Evolutionary conservation across 2,329 filamentous ascomycete genomes (phyloP), one percentile per base, ranked within the genome.

Genomic region (Purpureocillium lavendulum): DNA sequence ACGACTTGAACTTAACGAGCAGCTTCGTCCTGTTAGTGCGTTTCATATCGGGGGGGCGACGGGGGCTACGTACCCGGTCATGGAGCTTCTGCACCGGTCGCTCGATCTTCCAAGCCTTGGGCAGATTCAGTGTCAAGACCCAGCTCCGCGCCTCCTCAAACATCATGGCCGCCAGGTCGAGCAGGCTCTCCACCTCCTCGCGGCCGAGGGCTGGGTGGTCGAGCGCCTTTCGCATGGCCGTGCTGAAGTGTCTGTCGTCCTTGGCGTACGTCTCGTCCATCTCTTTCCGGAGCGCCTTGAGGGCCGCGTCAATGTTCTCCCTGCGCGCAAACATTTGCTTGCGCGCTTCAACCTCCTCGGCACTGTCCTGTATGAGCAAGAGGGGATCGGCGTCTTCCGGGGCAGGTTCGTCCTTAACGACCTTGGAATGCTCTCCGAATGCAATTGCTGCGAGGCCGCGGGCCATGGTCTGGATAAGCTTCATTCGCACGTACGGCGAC

Each of bases 281-380:
- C 47, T 69, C 66, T 44, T 56, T 61, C 34, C 60, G 59, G 39
- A 69, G 40, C 9, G 66, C 66, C 40, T 57, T 63, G 15, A 69
- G 55, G 29, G 83, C 73, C 32, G 73, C 67, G 37, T 75, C 69
- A 16, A 78, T 62, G 52, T 87, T 80, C 50, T 75, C 71, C 48
- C 79, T 78, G 47, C 77, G 75, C 42, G 77, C 74, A 57, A 80
- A 81, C 65, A 78, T 75, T 53, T 79, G 74, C 40, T 72, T 73
- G 24, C 64, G 55, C 33, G 80, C 80, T 49, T 75, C 77, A 10
- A 77, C 77, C 49, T 74, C 64, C 39, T 64, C 53, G 2, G 57
- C 61, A 47, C 58, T 64, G 16, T 66, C 62, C 43, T 67, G 64
- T 2, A 69, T 58, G 24, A 69, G 56, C n/a, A 67, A 47, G 8